Conservation (phyloP, 805 yeast genomes). For the Kazachstania viticola region DNA sequence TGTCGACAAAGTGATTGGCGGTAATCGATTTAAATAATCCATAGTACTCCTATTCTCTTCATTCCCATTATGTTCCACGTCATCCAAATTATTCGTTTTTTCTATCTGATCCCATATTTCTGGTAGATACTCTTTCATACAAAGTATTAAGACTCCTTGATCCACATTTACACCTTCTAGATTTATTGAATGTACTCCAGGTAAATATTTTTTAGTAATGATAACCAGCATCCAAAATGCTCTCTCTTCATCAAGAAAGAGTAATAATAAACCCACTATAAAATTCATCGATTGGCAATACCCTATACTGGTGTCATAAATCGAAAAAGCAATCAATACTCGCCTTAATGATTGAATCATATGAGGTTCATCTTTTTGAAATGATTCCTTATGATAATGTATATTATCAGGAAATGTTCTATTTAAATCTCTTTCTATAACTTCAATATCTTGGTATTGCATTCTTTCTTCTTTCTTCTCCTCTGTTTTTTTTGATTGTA, state of each 20-base stretch:
- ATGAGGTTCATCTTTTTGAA: slow-evolving; percentile 39
- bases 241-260: slow-evolving; percentile 81
- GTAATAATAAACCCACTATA: slow-evolving; percentile 71
- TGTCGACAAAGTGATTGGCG: slow-evolving; percentile 86
- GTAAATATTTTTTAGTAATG: slow-evolving; percentile 70
- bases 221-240: slow-evolving; percentile 95
- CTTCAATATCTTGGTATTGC: slow-evolving; percentile 59
- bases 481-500: background rate
- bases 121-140: slow-evolving; percentile 75
- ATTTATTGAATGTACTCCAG: slow-evolving; percentile 81
- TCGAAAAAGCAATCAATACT: slow-evolving; percentile 73
- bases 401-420: slow-evolving; percentile 92
- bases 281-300: slow-evolving; percentile 94
- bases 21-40: slow-evolving; percentile 56
- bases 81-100: slow-evolving; percentile 8
- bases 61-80: background rate
- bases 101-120: slow-evolving; percentile 55
- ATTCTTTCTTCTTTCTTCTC: slow-evolving; percentile 23
- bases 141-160: slow-evolving; percentile 85
- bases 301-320: slow-evolving; percentile 79
- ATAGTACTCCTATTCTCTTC: slow-evolving; percentile 6
- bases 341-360: slow-evolving; percentile 63
- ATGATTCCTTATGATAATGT: slow-evolving; percentile 47
- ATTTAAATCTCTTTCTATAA: slow-evolving; percentile 85
- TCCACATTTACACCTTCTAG: slow-evolving; percentile 91